phyloP scores from a whole-genome alignment of 768 basidiomycete species.

The Pulveroboletus ravenelii region DNA sequence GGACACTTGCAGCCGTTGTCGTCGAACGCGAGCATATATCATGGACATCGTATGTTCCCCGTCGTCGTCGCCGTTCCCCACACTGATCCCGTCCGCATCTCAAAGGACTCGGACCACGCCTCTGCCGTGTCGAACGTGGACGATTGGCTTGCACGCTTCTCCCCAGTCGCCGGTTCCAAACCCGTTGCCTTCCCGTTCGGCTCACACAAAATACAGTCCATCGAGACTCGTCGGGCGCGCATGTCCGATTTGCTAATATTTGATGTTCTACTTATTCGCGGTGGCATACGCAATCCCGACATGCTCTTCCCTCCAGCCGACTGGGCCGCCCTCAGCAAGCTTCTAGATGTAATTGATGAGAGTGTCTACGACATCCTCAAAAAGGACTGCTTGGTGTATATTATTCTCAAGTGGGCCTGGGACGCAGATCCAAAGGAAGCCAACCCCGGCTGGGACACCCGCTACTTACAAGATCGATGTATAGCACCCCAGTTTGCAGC shows the following conservation, averaged over 20 bases:
- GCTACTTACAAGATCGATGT: slow-evolving; percentile 48
- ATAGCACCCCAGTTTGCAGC: slow-evolving; percentile 73
- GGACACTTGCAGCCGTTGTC: not conserved
- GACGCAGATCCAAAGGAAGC: slow-evolving; percentile 59
- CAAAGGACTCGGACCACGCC: slow-evolving; percentile 14
- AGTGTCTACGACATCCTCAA: slow-evolving; percentile 72
- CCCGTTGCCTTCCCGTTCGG: slow-evolving; percentile 56
- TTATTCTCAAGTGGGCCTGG: slow-evolving; percentile 73
- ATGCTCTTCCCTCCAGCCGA: slow-evolving; percentile 66
- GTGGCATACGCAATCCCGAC: slow-evolving; percentile 56
- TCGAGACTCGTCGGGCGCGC: slow-evolving; percentile 56
- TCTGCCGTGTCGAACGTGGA: slow-evolving; percentile 11
- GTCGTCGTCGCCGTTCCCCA: not conserved
- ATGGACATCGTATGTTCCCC: slow-evolving; percentile 29
- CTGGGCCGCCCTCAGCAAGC: slow-evolving; percentile 44
- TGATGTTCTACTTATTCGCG: slow-evolving; percentile 64
- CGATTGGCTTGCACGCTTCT: slow-evolving; percentile 40
- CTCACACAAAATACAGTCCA: slow-evolving; percentile 47
- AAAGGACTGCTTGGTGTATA: slow-evolving; percentile 77
- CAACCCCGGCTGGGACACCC: slow-evolving; percentile 24
- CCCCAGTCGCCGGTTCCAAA: slow-evolving; percentile 28
- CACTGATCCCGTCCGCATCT: not conserved
- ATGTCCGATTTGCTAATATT: slow-evolving; percentile 66
- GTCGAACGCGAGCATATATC: slow-evolving; percentile 2
- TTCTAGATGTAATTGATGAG: slow-evolving; percentile 57